These are phyloP conservation scores for Cyberlindnera xishuangbannaensis DNA, from an alignment of 805 yeast genomes.

Conservation along the genomic window DNA sequence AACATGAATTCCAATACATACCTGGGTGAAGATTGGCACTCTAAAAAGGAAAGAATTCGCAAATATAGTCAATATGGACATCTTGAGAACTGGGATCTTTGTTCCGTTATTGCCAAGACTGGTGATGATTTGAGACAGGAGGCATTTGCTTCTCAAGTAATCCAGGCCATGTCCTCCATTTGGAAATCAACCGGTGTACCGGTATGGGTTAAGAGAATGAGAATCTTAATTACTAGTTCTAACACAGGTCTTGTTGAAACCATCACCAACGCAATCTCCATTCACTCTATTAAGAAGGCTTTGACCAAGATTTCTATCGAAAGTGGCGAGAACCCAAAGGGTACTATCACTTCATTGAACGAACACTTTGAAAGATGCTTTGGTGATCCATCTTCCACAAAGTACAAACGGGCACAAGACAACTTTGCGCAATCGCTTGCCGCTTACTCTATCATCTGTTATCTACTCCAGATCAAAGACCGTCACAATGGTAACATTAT, in stretches of 20 bases:
- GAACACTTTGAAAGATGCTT: conserved; percentile 77
- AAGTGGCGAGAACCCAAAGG: conserved; percentile 63
- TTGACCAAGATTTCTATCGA: conserved; percentile 68
- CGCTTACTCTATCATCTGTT: conserved; percentile 86
- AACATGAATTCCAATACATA: conserved; percentile 40
- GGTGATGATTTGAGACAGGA: conserved; percentile 96
- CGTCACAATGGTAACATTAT: conserved; percentile 96
- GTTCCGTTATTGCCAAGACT: conserved; percentile 93
- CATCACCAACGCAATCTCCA: conserved; percentile 87
- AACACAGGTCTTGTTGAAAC: conserved; percentile 93
- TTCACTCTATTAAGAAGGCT: conserved; percentile 92
- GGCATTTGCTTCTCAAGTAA: conserved; percentile 94
- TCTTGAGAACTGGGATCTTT: conserved; percentile 86
- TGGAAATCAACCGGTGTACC: conserved; percentile 69
- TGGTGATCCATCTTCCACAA: conserved; percentile 53
- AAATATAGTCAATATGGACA: conserved; percentile 78
- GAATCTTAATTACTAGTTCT: conserved; percentile 84
- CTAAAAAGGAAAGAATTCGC: conserved; percentile 76
- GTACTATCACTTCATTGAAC: conserved; percentile 60
- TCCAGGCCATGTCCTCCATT: conserved; percentile 76
- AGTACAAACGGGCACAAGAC: conserved; percentile 71
- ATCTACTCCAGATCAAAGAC: conserved; percentile 87
- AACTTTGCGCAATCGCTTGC: conserved; percentile 86
- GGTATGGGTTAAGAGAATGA: conserved; percentile 93
- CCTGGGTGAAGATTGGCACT: conserved; percentile 89